Evolutionary conservation across 2,329 filamentous ascomycete genomes (phyloP).

Genomic region (Pseudopithomyces maydicus): DNA sequence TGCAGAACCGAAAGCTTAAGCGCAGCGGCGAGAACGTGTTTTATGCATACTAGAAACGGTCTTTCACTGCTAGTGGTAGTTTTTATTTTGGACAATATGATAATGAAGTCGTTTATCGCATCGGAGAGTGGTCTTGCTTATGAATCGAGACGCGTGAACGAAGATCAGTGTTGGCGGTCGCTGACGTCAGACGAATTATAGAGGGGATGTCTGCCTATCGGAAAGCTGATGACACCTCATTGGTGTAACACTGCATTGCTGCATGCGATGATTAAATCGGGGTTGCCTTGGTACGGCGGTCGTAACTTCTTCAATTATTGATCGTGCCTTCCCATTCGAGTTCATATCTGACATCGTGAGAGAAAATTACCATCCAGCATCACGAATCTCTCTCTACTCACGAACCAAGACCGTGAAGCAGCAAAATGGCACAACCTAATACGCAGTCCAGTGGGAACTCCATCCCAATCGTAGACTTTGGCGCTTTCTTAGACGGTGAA

Average conservation of each 20-base stretch:
- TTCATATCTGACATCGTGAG: no score
- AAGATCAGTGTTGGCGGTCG: background rate
- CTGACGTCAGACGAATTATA: constrained; percentile 4
- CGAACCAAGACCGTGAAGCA: no score
- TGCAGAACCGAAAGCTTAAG: background rate
- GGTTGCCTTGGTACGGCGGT: background rate
- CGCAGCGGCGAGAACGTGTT: background rate
- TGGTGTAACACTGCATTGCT: background rate
- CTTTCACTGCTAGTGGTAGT: background rate
- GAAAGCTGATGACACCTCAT: background rate
- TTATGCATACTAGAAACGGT: background rate
- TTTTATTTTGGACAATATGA: background rate
- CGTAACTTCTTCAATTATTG: no score
- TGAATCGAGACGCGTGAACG: background rate
- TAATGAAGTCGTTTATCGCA: background rate
- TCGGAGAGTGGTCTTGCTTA: background rate
- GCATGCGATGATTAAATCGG: background rate
- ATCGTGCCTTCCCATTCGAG: background rate
- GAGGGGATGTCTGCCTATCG: background rate
- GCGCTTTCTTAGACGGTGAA: constrained; percentile 22
- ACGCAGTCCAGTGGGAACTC: background rate
- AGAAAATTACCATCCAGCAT: no score
- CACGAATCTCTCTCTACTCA: no score
- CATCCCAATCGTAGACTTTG: constrained; percentile 39
- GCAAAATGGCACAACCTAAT: background rate